Base-by-base conservation (phyloP, 441 rosid species). In the Populus tomentosa region DNA sequence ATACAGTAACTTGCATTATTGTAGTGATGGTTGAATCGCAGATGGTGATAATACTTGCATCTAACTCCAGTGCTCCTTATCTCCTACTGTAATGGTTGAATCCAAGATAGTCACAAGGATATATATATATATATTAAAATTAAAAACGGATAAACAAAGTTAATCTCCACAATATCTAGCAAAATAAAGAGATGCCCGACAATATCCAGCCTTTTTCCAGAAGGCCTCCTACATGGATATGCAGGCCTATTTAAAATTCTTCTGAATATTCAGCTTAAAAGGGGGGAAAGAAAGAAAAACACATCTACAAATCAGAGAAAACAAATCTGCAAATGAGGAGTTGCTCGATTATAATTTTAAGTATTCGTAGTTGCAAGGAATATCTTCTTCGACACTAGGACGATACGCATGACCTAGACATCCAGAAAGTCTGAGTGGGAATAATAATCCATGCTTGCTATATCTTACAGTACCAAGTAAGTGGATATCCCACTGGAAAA, bases 401-500 rank as follows among this genome's bases (percentile, higher is more conserved):
- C 32, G 20, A 32, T 42, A 35, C n/a, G 46, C 30, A 68, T 69
- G 68, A n/a, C 74, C 74, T 71, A 64, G 23, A 30, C 23, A 70
- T 38, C 20, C 10, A 69, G 30, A 53, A 13, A 23, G 8, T 3
- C 61, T 33, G 16, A 35, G 79, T 70, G 75, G 79, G 74, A 69
- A 53, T 33, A 40, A 40, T 40, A 56, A 20, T 56, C 4, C 62
- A 20, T 32, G 33, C 10, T 35, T 35, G 21, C 24, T 40, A 20
- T 6, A 9, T 66, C 33, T 53, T 30, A n/a, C 59, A 30, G 65
- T 68, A 69, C 7, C 70, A 64, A 42, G 50, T 28, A 77, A 64
- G 75, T 71, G 75, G 79, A 76, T 13, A 24, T 74, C 73, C 71
- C 64, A 82, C 74, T 79, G 68, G 26, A 23, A 64, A 62, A 23